Evolutionary conservation across 192 early-diverging fungal species (phyloP).

Genomic region (Backusella tuberculispora): DNA sequence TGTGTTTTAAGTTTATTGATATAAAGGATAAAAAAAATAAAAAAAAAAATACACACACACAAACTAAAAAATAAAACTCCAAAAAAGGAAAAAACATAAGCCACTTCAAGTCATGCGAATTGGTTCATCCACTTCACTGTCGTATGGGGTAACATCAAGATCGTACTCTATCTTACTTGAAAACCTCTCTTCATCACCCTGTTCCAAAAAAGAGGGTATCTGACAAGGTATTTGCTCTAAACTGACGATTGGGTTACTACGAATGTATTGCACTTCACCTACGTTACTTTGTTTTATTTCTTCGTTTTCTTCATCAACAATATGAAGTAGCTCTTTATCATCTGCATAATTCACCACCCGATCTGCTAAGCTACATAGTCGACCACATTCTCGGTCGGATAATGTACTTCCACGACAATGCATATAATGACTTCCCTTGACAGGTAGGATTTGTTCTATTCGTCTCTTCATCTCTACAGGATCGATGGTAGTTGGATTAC

Average conservation of each 20-base stretch:
- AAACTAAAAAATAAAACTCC: background rate
- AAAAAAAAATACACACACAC: background rate
- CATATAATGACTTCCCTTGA: background rate
- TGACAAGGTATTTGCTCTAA: background rate
- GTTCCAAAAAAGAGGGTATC: constrained; percentile 19
- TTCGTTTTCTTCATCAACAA: constrained; percentile 8
- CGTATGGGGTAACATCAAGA: constrained; percentile 6
- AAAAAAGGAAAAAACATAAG: constrained; percentile 5
- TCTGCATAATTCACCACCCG: background rate
- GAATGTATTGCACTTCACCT: constrained; percentile 8
- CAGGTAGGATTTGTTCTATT: constrained; percentile 13
- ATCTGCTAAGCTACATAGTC: background rate
- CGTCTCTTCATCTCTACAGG: constrained; percentile 3
- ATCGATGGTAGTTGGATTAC: background rate
- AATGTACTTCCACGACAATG: background rate
- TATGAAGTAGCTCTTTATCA: background rate
- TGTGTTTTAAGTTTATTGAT: background rate
- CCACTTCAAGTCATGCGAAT: constrained; percentile 17
- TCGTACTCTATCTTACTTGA: constrained; percentile 3
- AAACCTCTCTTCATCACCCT: background rate
- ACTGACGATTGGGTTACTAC: background rate
- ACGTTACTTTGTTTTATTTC: background rate
- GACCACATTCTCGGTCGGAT: background rate
- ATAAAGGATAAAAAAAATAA: background rate
- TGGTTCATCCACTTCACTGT: constrained; percentile 17